Evolutionary conservation across 306 rosid genomes (phyloP).

Genomic region (Cucurbita ficifolia): DNA sequence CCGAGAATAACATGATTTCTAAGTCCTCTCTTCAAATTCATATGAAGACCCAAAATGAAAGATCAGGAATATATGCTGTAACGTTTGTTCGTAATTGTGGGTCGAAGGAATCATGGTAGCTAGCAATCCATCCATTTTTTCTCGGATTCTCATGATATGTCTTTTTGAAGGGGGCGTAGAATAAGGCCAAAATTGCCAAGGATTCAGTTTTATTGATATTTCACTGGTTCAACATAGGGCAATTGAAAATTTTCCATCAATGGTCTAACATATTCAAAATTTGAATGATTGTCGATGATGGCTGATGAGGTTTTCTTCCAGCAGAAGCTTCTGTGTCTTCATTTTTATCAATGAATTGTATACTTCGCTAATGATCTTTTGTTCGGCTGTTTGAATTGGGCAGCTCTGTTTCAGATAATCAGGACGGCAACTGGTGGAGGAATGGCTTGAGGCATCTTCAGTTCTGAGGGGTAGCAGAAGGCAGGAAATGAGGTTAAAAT

Average conservation of each 20-base stretch:
- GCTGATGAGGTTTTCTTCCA: not conserved
- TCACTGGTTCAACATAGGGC: not conserved
- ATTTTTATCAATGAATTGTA: not conserved
- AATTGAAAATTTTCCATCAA: not conserved
- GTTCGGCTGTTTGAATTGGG: not conserved
- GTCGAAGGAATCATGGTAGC: not conserved
- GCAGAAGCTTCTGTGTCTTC: not conserved
- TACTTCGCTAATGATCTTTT: conserved; percentile 14
- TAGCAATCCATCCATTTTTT: not conserved
- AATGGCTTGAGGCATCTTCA: conserved; percentile 37
- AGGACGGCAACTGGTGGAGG: conserved; percentile 92
- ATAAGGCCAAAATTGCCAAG: not conserved
- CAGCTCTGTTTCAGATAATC: conserved; percentile 97
- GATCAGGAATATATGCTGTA: not conserved
- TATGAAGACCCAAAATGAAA: not conserved
- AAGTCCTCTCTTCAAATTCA: not conserved
- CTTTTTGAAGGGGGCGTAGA: not conserved
- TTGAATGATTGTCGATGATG: not conserved
- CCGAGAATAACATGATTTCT: not conserved
- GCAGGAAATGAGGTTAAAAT: not conserved
- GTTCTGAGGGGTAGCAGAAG: not conserved
- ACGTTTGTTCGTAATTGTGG: not conserved
- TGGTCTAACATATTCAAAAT: not conserved
- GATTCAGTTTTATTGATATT: not conserved
- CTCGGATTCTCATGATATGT: not conserved